Evolutionary conservation across 805 yeast genomes (phyloP), one percentile per base, ranked within the genome.

Genomic region (Kluyveromyces wickerhamii): DNA sequence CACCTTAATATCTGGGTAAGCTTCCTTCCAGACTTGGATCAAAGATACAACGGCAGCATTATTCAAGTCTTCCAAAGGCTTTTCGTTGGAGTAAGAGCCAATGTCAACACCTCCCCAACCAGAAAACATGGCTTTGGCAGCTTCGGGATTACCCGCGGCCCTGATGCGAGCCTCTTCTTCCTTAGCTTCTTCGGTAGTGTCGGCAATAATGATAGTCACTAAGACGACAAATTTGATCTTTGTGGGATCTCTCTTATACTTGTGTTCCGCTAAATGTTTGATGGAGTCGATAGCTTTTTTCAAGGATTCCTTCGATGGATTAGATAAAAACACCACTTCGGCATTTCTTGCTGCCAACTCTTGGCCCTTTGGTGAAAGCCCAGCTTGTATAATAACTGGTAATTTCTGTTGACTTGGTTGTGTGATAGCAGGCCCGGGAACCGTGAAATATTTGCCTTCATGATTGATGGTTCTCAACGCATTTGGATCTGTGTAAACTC

Each of bases 81-180:
- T 62, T 17, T 63, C 67, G 35, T 58, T 55, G 11, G 40, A 52
- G 44, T 54, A 66, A 17, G 51, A 45, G 18, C 62, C 56, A 34
- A 62, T 54, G 34, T 67, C 71, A 26, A 62, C 49, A 5, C 67
- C 69, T 9, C 65, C 62, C 69, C 71, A 66, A 2, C 72, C 72
- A 18, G 69, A 60, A 42, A 67, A 57, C 32, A 67, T 48, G 0
- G 68, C 68, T 31, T 63, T 59, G 1, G 69, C 69, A n/a, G 69
- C 71, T 38, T 65, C 71, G 6, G 54, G 47, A 40, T 63, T 66
- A 3, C 62, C 62, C 35, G 56, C 51, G 7, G 39, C 36, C 30
- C 50, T 48, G 34, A 42, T 61, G 3, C 56, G 58, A 21, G 54
- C 46, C 39, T 48, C 62, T 38, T 67, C 66, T 7, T 42, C 56